phyloP scores from a whole-genome alignment of 129 eudicot species.

The Pseudognaphalium luteoalbum region DNA sequence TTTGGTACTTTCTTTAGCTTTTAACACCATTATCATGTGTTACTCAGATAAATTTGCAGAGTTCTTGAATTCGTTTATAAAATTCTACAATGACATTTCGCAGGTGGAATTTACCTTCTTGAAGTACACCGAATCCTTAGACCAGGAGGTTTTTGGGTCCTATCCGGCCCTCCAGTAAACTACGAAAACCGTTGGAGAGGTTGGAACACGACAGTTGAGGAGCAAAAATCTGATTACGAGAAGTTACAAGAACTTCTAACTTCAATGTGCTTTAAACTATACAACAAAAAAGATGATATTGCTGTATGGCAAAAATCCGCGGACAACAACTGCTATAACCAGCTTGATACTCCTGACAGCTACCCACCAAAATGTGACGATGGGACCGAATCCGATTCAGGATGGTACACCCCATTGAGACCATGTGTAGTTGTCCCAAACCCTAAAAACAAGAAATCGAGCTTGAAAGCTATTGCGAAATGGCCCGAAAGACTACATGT shows the following conservation, averaged over 20 bases:
- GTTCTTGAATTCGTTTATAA: too few species aligned
- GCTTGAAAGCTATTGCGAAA: conserved; percentile 58
- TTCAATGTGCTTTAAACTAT: conserved; percentile 88
- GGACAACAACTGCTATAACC: conserved; percentile 72
- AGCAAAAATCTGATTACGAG: conserved; percentile 80
- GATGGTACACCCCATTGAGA: conserved; percentile 92
- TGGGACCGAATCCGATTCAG: conserved; percentile 91
- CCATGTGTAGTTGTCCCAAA: conserved; percentile 84
- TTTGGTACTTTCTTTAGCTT: conserved; percentile 56
- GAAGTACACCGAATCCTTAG: conserved; percentile 93
- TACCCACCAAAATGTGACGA: conserved; percentile 97
- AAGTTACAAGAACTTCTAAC: conserved; percentile 79
- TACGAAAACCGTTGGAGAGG: conserved; percentile 93
- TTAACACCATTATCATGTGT: neutral
- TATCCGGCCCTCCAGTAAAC: conserved; percentile 97
- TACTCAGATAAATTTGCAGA: neutral
- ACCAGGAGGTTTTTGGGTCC: conserved; percentile 99
- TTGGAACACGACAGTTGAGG: conserved; percentile 93
- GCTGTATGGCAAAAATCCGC: conserved; percentile 90
- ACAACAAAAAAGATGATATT: conserved; percentile 88
- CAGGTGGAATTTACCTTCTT: conserved; percentile 95
- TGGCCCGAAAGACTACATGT: conserved; percentile 80
- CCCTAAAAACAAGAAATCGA: conserved; percentile 51
- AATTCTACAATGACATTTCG: conserved; percentile 6
- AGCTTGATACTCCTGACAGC: conserved; percentile 67